phyloP scores from a whole-genome alignment of 495 filamentous ascomycete species.

The Xanthoparmelia taractica region DNA sequence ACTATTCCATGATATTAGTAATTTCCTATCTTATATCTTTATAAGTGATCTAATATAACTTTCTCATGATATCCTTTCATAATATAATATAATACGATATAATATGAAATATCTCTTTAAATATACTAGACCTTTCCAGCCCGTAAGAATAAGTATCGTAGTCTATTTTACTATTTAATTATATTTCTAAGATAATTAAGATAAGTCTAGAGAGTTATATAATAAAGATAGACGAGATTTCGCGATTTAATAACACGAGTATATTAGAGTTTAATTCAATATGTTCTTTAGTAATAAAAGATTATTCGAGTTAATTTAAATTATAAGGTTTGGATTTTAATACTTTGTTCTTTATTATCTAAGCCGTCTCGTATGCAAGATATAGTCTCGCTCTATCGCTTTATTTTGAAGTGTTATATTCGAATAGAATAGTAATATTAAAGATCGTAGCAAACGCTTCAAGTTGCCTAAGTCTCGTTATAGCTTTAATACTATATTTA shows the following conservation, averaged over 20 bases:
- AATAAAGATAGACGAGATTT: neutral
- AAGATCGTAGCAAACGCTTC: neutral
- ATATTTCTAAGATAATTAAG: too few species aligned
- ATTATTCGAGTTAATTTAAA: neutral
- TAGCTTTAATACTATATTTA: neutral
- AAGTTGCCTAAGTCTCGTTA: neutral
- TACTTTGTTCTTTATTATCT: neutral
- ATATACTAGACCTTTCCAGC: too few species aligned
- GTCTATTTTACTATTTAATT: too few species aligned
- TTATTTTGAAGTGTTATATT: neutral
- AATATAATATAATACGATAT: too few species aligned
- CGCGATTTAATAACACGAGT: neutral
- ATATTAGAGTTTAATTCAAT: neutral
- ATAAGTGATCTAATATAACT: too few species aligned
- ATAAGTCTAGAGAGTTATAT: neutral
- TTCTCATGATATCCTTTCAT: too few species aligned
- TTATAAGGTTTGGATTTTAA: neutral
- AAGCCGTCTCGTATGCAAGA: neutral
- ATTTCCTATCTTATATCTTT: too few species aligned
- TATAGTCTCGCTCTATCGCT: neutral
- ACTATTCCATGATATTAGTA: too few species aligned
- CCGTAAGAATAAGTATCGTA: too few species aligned
- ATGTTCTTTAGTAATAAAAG: too few species aligned
- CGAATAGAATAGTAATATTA: slow-evolving; percentile 1
- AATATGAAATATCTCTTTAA: too few species aligned